Evolutionary conservation across 2,329 filamentous ascomycete genomes (phyloP).

Genomic region (Microsporum canis): DNA sequence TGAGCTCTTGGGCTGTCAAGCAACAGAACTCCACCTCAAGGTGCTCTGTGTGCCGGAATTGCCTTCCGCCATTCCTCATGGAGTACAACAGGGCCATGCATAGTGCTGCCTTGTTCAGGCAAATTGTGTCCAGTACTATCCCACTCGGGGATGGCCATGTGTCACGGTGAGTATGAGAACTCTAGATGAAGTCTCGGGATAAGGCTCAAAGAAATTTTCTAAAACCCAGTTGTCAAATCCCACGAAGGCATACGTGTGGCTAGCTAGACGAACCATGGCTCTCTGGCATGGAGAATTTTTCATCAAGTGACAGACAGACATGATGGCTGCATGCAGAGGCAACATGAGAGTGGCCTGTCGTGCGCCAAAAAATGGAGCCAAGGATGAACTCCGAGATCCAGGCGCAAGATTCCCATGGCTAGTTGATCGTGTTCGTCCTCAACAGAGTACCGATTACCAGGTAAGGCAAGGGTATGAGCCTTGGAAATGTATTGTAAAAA

Average conservation of each 20-base stretch:
- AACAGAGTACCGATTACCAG: background rate
- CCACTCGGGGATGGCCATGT: constrained; percentile 1
- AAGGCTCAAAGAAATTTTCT: background rate
- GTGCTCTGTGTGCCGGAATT: background rate
- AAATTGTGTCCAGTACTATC: background rate
- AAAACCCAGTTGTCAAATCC: background rate
- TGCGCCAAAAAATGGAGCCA: background rate
- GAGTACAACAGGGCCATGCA: background rate
- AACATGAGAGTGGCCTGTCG: background rate
- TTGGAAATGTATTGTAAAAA: background rate
- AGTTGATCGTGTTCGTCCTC: background rate
- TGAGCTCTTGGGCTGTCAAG: background rate
- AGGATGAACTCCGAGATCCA: background rate
- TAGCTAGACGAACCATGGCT: background rate
- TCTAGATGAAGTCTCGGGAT: background rate
- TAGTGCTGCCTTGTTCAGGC: too few species aligned
- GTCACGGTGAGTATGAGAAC: background rate
- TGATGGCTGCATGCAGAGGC: background rate
- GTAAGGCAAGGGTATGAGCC: background rate
- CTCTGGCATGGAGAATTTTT: background rate
- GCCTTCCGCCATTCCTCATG: background rate
- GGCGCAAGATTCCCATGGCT: background rate
- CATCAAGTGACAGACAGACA: background rate
- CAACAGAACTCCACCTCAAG: background rate
- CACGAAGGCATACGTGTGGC: background rate